Evolutionary conservation across 495 filamentous ascomycete species (phyloP).

Genomic region (Lasiosphaeria ovina): DNA sequence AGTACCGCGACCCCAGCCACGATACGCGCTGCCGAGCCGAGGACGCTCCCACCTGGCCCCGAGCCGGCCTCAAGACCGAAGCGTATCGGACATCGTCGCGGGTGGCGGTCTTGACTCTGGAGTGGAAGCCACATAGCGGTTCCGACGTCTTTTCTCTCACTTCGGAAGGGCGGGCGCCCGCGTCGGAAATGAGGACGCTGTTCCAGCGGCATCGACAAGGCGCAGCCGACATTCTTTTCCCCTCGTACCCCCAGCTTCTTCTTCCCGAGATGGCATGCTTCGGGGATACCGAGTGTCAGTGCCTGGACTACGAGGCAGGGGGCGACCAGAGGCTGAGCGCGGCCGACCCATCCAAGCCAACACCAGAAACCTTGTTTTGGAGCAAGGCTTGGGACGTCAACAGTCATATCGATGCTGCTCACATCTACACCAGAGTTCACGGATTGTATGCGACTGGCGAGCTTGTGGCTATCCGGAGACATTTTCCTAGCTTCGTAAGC

Average conservation of each 20-base stretch:
- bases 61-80: conserved; percentile 17
- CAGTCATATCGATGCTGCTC: not conserved
- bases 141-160: conserved; percentile 15
- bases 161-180: conserved; percentile 15
- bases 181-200: conserved; percentile 20
- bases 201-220: conserved; percentile 24
- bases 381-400: not conserved
- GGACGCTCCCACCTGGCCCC: conserved; percentile 19
- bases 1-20: conserved; percentile 23
- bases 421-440: conserved; percentile 1
- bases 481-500: not conserved
- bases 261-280: conserved; percentile 26
- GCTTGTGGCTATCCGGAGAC: conserved; percentile 9
- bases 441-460: conserved; percentile 5
- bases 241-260: conserved; percentile 8
- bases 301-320: conserved; percentile 20
- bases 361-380: conserved; percentile 7
- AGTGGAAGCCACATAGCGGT: conserved; percentile 23
- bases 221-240: conserved; percentile 15
- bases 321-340: conserved; percentile 5
- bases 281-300: conserved; percentile 12
- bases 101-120: conserved; percentile 15
- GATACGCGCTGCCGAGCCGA: conserved; percentile 17
- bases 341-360: conserved; percentile 4
- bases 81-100: not conserved